Evolutionary conservation across 2,329 filamentous ascomycete genomes (phyloP).

Genomic region (Xylaria multiplex): DNA sequence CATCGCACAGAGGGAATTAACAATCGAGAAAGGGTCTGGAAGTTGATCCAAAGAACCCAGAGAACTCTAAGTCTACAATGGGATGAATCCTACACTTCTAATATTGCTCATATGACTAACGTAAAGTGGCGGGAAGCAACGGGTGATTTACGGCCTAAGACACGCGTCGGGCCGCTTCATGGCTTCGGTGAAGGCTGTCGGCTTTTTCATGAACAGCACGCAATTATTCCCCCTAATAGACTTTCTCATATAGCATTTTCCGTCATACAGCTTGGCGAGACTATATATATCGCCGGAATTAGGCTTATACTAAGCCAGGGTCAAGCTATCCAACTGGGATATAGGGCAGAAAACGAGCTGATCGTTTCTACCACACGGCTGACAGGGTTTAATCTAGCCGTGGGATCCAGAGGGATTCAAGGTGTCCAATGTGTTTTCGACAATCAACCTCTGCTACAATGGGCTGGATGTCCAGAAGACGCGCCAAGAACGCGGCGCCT

Average conservation of each 20-base stretch:
- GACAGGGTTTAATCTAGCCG: not conserved
- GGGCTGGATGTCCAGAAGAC: not conserved
- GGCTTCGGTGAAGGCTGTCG: not conserved
- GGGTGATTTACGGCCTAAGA: not conserved
- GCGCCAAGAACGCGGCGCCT: not conserved
- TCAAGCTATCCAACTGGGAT: not conserved
- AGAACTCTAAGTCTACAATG: not conserved
- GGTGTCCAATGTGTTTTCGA: not conserved
- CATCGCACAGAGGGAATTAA: not conserved
- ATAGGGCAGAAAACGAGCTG: not conserved
- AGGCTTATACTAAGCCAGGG: not conserved
- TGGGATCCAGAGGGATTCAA: not conserved
- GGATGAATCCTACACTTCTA: not conserved
- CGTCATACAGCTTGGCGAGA: not conserved
- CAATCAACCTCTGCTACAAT: not conserved
- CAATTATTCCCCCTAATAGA: too few relatives aligned
- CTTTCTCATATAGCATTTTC: not conserved
- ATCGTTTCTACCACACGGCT: not conserved
- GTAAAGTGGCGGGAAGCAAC: not conserved
- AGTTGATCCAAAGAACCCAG: not conserved
- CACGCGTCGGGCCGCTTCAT: not conserved
- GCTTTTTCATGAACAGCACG: not conserved
- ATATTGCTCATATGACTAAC: not conserved
- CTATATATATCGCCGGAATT: not conserved
- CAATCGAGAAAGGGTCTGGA: not conserved